Conservation (phyloP, 2,329 filamentous ascomycete genomes). For the Monosporascus sp. region DNA sequence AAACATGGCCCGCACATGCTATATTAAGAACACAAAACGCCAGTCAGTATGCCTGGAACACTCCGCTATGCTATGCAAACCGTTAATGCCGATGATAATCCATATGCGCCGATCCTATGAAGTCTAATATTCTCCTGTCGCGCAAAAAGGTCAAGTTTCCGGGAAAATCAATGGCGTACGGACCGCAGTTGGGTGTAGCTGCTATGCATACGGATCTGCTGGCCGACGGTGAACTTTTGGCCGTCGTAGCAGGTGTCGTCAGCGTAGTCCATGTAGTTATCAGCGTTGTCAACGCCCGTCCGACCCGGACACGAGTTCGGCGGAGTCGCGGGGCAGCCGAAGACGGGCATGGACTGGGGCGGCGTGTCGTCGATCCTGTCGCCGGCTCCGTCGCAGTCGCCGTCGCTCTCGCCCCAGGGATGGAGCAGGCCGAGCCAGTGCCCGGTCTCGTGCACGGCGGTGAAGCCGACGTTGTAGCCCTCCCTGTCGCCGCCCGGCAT, state of each 20-base stretch:
- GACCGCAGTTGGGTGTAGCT: neutral
- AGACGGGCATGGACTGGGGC: slow-evolving; percentile 26
- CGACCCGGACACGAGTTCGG: slow-evolving; percentile 25
- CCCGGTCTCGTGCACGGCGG: slow-evolving; percentile 35
- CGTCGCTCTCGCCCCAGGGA: slow-evolving; percentile 27
- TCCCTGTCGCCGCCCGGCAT: slow-evolving; percentile 24
- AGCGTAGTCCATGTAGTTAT: slow-evolving; percentile 33
- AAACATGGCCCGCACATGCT: too few relatives aligned
- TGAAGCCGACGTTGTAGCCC: slow-evolving; percentile 32
- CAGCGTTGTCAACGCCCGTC: slow-evolving; percentile 27
- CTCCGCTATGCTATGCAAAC: too few relatives aligned
- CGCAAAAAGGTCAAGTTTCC: too few relatives aligned
- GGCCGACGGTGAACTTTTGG: slow-evolving; percentile 31
- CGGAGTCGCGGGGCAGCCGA: slow-evolving; percentile 31
- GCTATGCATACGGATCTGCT: slow-evolving; percentile 18
- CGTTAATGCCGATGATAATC: too few relatives aligned
- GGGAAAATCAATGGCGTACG: neutral
- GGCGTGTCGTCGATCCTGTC: slow-evolving; percentile 36
- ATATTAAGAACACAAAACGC: too few relatives aligned
- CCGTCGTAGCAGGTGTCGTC: slow-evolving; percentile 32
- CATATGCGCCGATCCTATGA: too few relatives aligned
- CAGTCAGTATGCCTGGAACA: too few relatives aligned
- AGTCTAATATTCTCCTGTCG: too few relatives aligned
- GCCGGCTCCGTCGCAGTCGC: slow-evolving; percentile 28
- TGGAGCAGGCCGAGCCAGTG: slow-evolving; percentile 41